phyloP scores from a whole-genome alignment of 306 rosid species.

The Arachis hypogaea region DNA sequence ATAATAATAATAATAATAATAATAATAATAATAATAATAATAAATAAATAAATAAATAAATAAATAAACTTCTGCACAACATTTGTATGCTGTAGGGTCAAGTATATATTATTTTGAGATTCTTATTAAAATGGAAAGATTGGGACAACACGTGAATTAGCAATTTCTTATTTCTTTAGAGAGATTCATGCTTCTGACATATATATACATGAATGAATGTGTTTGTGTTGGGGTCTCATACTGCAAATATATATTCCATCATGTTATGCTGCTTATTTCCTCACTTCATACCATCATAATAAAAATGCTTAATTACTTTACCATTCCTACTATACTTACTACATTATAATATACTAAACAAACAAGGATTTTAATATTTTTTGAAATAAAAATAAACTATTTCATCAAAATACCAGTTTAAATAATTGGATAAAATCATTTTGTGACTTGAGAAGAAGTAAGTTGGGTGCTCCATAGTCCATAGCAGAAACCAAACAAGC shows the following conservation, averaged over 20 bases:
- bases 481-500: too few species aligned
- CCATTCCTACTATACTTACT: not conserved
- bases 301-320: not conserved
- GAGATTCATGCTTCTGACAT: slow-evolving; percentile 7
- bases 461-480: too few species aligned
- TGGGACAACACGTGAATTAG: not conserved
- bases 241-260: not conserved
- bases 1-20: too few species aligned
- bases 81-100: slow-evolving; percentile 16
- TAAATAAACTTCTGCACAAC: slow-evolving; percentile 11
- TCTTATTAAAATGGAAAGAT: slow-evolving; percentile 25
- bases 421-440: too few species aligned
- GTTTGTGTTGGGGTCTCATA: not conserved
- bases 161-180: not conserved
- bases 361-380: not conserved
- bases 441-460: too few species aligned
- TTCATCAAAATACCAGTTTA: too few species aligned
- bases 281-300: not conserved
- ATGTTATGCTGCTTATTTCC: not conserved
- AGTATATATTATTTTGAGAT: not conserved
- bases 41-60: too few species aligned
- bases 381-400: too few species aligned
- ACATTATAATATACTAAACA: too few species aligned
- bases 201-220: not conserved
- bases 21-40: too few species aligned